phyloP scores from a whole-genome alignment of 257 asterid species.

The Marsdenia floribunda region DNA sequence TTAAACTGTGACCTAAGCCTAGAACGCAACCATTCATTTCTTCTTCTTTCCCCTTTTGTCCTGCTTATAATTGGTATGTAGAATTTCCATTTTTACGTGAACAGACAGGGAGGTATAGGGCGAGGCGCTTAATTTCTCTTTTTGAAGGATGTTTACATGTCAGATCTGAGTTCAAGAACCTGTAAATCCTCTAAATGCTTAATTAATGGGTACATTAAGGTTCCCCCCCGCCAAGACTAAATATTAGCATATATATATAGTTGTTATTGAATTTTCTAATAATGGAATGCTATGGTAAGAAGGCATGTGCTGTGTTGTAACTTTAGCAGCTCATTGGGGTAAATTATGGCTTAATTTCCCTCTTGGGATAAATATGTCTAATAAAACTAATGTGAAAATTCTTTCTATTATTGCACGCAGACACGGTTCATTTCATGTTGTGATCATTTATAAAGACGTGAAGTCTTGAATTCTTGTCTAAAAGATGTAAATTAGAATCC shows the following conservation, averaged over 20 bases:
- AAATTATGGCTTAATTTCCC: no score
- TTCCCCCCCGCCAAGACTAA: no score
- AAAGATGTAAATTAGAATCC: not conserved
- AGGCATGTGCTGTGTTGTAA: not conserved
- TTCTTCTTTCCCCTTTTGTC: slow-evolving; percentile 13
- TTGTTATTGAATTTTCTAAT: not conserved
- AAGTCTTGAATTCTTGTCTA: not conserved
- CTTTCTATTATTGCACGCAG: no score
- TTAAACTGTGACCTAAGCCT: no score
- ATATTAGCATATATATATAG: not conserved
- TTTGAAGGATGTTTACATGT: not conserved
- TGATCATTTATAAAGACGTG: not conserved
- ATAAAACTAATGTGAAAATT: no score
- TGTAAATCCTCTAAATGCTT: not conserved
- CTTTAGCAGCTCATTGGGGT: not conserved
- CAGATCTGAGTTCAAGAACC: not conserved
- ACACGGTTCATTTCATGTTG: no score
- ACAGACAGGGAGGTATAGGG: not conserved
- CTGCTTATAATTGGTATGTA: not conserved
- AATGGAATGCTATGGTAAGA: not conserved
- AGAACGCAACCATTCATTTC: no score
- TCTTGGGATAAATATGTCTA: no score
- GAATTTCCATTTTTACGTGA: not conserved
- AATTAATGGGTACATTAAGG: no score
- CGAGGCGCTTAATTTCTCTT: not conserved